Conservation (phyloP, 345 rosid species). For the Arabidopsis suecica region DNA sequence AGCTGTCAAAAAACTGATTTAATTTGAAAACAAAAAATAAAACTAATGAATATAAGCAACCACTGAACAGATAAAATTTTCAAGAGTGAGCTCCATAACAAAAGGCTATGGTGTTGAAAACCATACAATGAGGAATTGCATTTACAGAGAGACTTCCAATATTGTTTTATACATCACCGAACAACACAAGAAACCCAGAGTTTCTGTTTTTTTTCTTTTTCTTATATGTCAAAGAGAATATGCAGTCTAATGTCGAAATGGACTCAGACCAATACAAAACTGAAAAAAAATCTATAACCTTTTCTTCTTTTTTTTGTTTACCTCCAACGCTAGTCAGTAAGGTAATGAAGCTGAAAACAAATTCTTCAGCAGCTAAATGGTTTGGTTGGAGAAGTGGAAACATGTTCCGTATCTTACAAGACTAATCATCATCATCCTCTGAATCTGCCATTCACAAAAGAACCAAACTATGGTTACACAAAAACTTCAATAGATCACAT, state of each 20-base stretch:
- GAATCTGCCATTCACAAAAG: conserved; percentile 65
- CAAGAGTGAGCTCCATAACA: not conserved
- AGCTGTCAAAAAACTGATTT: too few species aligned
- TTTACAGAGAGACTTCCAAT: conserved; percentile 43
- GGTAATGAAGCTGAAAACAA: conserved; percentile 29
- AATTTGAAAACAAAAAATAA: too few species aligned
- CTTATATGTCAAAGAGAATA: conserved; percentile 32
- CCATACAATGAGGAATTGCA: conserved; percentile 40
- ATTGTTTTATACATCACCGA: conserved; percentile 40
- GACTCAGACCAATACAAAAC: conserved; percentile 33
- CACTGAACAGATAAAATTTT: not conserved
- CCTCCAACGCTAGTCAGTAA: conserved; percentile 39
- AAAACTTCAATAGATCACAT: conserved; percentile 2
- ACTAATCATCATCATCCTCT: conserved; percentile 92
- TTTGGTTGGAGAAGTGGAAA: conserved; percentile 43
- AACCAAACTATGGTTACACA: conserved; percentile 8
- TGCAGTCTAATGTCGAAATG: conserved; percentile 30
- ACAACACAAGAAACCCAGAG: conserved; percentile 31
- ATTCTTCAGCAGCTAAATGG: conserved; percentile 26
- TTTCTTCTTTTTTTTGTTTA: conserved; percentile 16
- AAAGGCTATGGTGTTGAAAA: not conserved
- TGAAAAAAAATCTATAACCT: conserved; percentile 27
- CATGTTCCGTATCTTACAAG: conserved; percentile 37
- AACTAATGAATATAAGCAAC: not conserved
- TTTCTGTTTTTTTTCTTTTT: not conserved